Percentiles rank a stretch among this genome's conserved stretches.
Evolutionary conservation across 2,329 filamentous ascomycete genomes (phyloP).

Genomic region (Leptosphaerulina australis): DNA sequence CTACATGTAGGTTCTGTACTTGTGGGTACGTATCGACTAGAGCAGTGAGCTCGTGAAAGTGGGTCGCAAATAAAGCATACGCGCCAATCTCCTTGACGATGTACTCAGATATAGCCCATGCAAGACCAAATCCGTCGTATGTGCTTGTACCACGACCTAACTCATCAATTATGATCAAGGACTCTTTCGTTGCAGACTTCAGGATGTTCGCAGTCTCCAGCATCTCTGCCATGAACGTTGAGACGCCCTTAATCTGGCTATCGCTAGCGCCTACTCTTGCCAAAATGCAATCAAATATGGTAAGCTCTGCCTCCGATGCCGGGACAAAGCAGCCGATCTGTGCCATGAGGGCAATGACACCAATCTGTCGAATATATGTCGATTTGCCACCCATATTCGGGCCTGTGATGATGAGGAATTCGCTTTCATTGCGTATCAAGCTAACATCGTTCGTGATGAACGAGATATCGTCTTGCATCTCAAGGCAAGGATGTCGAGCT

Average conservation of each 20-base stretch:
- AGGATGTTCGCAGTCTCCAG: slow-evolving; percentile 98
- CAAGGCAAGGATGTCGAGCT: slow-evolving; percentile 94
- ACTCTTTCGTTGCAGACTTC: slow-evolving; percentile 93
- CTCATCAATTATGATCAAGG: slow-evolving; percentile 97
- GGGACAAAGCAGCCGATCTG: slow-evolving; percentile 97
- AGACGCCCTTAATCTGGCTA: slow-evolving; percentile 95
- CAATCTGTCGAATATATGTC: slow-evolving; percentile 96
- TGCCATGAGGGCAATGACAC: slow-evolving; percentile 95
- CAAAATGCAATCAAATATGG: slow-evolving; percentile 95
- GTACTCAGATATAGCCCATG: slow-evolving; percentile 98
- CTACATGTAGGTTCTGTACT: slow-evolving; percentile 92
- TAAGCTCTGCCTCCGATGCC: slow-evolving; percentile 85
- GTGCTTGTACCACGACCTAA: slow-evolving; percentile 95
- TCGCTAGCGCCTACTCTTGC: slow-evolving; percentile 95
- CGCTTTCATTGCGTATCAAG: slow-evolving; percentile 76
- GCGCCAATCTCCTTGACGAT: slow-evolving; percentile 95
- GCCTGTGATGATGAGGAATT: slow-evolving; percentile 95
- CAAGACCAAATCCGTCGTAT: slow-evolving; percentile 97
- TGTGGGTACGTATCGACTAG: slow-evolving; percentile 84
- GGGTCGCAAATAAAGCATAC: slow-evolving; percentile 93
- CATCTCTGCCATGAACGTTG: slow-evolving; percentile 99
- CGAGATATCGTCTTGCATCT: slow-evolving; percentile 97
- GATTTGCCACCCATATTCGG: slow-evolving; percentile 99
- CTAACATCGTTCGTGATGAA: slow-evolving; percentile 98
- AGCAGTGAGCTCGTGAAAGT: slow-evolving; percentile 97